Evolutionary conservation across 306 rosid species (phyloP).

Genomic region (Vigna angularis): DNA sequence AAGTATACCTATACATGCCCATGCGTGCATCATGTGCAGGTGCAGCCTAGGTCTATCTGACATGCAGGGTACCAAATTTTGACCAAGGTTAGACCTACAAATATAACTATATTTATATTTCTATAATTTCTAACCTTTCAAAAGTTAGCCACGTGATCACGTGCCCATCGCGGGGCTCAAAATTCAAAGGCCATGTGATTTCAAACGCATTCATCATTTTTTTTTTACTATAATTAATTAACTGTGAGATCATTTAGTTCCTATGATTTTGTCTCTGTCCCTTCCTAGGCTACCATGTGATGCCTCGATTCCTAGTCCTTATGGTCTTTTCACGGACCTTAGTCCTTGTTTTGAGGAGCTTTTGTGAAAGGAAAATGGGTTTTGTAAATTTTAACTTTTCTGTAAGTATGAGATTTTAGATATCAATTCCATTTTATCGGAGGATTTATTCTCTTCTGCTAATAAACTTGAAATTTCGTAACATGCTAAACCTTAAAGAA

Average conservation of each 20-base stretch:
- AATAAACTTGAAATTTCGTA: background rate
- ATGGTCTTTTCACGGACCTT: background rate
- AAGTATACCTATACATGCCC: background rate
- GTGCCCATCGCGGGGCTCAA: slow-evolving; percentile 46
- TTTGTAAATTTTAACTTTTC: background rate
- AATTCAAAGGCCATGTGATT: slow-evolving; percentile 42
- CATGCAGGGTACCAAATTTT: slow-evolving; percentile 29
- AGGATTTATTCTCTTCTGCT: background rate
- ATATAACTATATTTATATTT: background rate
- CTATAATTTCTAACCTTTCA: background rate
- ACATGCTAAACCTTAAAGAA: background rate
- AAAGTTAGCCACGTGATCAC: slow-evolving; percentile 54
- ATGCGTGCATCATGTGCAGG: slow-evolving; percentile 32
- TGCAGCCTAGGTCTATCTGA: slow-evolving; percentile 15
- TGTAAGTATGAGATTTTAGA: background rate
- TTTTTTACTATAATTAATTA: background rate
- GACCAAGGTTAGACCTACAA: slow-evolving; percentile 25
- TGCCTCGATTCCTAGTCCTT: background rate
- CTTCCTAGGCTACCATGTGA: slow-evolving; percentile 26
- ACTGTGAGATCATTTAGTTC: background rate
- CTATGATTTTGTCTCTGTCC: slow-evolving; percentile 29
- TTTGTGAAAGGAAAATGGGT: background rate
- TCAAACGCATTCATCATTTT: background rate
- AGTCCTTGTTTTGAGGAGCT: background rate
- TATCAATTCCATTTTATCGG: background rate